Evolutionary conservation across 148 eudicot genomes (phyloP).

Genomic region (Drosera capensis): DNA sequence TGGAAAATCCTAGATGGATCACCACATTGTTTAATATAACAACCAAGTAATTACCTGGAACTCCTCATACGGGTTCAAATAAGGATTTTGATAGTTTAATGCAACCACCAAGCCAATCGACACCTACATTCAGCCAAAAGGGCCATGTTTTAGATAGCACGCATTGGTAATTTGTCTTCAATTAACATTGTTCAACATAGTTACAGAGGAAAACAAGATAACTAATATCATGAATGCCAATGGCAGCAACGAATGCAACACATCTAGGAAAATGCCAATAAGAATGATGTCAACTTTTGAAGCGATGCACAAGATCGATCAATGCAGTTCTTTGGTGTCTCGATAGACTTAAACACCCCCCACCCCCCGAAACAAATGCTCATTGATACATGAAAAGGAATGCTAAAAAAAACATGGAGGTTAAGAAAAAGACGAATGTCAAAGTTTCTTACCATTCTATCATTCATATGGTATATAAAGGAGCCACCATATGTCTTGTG

Average conservation of each 20-base stretch:
- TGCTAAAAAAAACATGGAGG: too few relatives aligned
- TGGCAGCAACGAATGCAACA: neutral
- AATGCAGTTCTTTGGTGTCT: too few relatives aligned
- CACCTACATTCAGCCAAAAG: slow-evolving; percentile 32
- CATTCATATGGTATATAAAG: slow-evolving; percentile 88
- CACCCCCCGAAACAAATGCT: too few relatives aligned
- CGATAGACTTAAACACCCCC: too few relatives aligned
- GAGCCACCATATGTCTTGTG: slow-evolving; percentile 87
- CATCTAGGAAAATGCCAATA: neutral
- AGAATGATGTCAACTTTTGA: too few relatives aligned
- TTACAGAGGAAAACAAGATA: neutral
- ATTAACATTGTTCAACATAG: neutral
- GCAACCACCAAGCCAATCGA: slow-evolving; percentile 89
- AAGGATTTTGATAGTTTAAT: slow-evolving; percentile 76
- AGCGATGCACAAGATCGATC: too few relatives aligned
- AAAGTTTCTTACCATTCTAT: slow-evolving; percentile 46
- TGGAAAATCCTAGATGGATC: too few relatives aligned
- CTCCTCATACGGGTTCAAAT: slow-evolving; percentile 79
- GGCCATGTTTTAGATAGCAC: neutral
- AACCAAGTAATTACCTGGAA: slow-evolving; percentile 48
- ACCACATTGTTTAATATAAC: neutral
- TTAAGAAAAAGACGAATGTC: neutral
- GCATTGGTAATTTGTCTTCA: too few relatives aligned
- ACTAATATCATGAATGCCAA: neutral
- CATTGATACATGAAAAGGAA: too few relatives aligned